These are phyloP conservation scores for Halteria grandinella DNA, from an alignment of 73 alveolate species.

Conservation along the genomic window DNA sequence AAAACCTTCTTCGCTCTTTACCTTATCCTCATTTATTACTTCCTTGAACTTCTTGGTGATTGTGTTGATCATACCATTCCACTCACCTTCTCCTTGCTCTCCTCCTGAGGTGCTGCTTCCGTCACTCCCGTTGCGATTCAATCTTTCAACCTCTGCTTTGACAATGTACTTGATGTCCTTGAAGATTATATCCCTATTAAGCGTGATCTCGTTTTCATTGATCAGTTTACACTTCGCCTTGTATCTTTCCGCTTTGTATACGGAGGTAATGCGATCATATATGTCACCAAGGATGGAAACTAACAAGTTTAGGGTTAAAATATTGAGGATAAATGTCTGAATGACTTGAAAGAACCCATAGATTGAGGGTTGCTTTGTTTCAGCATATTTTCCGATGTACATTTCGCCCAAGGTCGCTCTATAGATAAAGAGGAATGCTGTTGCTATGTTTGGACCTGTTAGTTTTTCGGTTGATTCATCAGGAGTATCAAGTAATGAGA, in stretches of 20 bases:
- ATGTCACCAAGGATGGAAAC: slow-evolving; percentile 8
- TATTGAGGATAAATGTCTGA: no score
- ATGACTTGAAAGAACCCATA: not conserved
- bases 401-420: slow-evolving; percentile 3
- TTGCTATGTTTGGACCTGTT: slow-evolving; percentile 11
- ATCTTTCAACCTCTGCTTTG: slow-evolving; percentile 12
- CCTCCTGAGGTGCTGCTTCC: no score
- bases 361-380: not conserved
- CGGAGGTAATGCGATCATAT: not conserved
- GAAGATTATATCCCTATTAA: not conserved
- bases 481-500: not conserved
- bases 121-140: not conserved
- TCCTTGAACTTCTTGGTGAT: not conserved
- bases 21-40: not conserved
- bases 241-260: not conserved
- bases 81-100: slow-evolving; percentile 1
- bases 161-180: slow-evolving; percentile 7
- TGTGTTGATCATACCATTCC: slow-evolving; percentile 20
- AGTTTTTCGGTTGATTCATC: not conserved
- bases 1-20: no score
- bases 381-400: not conserved
- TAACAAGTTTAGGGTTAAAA: slow-evolving; percentile 7
- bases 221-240: slow-evolving; percentile 16
- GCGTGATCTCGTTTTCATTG: not conserved
- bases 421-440: slow-evolving; percentile 14